phyloP scores from a whole-genome alignment of 2,329 filamentous ascomycete species.

The Chaetomium sp. region DNA sequence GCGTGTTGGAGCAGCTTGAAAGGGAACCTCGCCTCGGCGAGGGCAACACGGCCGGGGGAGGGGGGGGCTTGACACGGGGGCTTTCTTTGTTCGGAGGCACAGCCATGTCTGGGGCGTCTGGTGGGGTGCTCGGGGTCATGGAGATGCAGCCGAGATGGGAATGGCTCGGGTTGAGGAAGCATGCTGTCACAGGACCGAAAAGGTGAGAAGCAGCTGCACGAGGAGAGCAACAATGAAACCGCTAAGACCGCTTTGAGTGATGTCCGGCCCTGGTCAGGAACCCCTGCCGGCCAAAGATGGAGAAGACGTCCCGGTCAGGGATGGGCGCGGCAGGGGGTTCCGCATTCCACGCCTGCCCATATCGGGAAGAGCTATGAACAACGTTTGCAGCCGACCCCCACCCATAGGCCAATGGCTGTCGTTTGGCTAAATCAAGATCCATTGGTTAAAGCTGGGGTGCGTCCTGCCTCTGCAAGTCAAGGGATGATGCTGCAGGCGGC shows the following conservation, averaged over 20 bases:
- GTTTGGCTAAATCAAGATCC: conserved; percentile 34
- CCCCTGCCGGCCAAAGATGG: conserved; percentile 24
- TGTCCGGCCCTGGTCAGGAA: conserved; percentile 21
- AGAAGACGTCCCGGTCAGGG: conserved; percentile 22
- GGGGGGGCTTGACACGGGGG: conserved; percentile 32
- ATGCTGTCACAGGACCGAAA: conserved; percentile 31
- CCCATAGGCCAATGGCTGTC: conserved; percentile 29
- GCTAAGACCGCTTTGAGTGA: conserved; percentile 34
- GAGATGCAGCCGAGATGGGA: conserved; percentile 23
- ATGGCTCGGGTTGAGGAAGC: conserved; percentile 25
- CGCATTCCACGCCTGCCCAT: conserved; percentile 31
- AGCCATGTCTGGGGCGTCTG: conserved; percentile 17
- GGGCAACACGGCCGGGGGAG: conserved; percentile 27
- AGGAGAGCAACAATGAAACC: conserved; percentile 35
- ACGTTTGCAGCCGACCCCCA: conserved; percentile 27
- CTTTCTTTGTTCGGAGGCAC: conserved; percentile 23
- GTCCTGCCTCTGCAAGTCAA: conserved; percentile 25
- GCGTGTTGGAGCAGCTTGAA: conserved; percentile 11
- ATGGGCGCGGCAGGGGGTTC: conserved; percentile 27
- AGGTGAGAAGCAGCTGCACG: conserved; percentile 32
- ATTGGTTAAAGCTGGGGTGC: conserved; percentile 32
- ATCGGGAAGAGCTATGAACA: conserved; percentile 30
- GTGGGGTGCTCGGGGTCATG: conserved; percentile 24
- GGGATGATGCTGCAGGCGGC: conserved; percentile 22
- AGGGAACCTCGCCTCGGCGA: conserved; percentile 29